Evolutionary conservation across 495 filamentous ascomycete species (phyloP), one percentile per base, ranked within the genome.

Genomic region (Tuber aestivum): DNA sequence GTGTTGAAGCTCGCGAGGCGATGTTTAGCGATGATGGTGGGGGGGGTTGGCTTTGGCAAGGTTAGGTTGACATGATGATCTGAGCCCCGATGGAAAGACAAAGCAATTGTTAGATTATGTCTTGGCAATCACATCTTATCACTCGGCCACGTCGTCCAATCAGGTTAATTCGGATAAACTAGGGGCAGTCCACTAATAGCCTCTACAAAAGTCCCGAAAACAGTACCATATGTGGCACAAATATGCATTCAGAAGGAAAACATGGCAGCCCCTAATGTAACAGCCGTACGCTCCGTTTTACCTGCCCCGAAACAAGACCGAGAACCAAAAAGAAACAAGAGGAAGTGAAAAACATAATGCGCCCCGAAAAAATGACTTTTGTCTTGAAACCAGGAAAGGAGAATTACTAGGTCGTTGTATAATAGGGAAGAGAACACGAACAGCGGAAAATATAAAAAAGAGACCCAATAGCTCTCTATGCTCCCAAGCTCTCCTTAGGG

Each of bases 401-500:
- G 20, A 65, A 35, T 20, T 20, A 65, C 56, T 5, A 32, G 27
- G 56, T 27, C 56, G 4, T 35, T 65, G 56, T 65, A 18, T 18
- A 65, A 35, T 27, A 65, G 27, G 27, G 3, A 32, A 65, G 16
- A 8, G 56, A 65, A 20, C 32, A 65, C 56, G 32, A 65, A 27
- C 23, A 27, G 20, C 32, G 8, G 14, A 27, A 56, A 56, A 40
- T 2, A 40, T 2, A 40, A 50, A 50, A 3, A n/a, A n/a, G 9
- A 14, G 56, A 32, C 12, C 27, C 27, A 23, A 20, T 27, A 37
- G n/a, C 27, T 82, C 73, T 82, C 74, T 72, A 79, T 18, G 41
- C 78, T 20, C 78, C 84, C 72, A 86, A 84, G 74, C 80, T 83
- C 71, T 90, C 86, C 84, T 90, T 93, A 8, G 95, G 95, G 80